A percentile compares a stretch with the other conserved stretches of the same genome.
Evolutionary conservation across 768 basidiomycete genomes (phyloP).

Genomic region (Boletus coccyginus): DNA sequence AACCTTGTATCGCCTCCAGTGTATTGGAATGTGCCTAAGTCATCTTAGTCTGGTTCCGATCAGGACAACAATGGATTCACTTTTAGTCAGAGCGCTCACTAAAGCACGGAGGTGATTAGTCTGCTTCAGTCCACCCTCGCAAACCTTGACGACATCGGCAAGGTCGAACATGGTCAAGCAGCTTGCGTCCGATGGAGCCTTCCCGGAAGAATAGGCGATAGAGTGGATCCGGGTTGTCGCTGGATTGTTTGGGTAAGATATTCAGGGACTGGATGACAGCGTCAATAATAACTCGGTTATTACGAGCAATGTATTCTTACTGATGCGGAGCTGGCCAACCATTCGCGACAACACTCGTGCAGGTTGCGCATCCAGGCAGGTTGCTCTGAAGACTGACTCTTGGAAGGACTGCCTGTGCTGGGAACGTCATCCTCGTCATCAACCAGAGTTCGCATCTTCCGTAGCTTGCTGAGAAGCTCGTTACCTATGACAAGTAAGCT

Average conservation of each 20-base stretch:
- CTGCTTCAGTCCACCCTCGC: conserved; percentile 74
- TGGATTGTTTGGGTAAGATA: conserved; percentile 58
- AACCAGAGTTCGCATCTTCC: conserved; percentile 87
- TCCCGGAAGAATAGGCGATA: conserved; percentile 89
- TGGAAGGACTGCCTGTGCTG: conserved; percentile 50
- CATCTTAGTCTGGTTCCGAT: conserved; percentile 9
- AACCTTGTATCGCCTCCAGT: conserved; percentile 91
- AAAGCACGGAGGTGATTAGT: conserved; percentile 47
- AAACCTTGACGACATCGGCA: conserved; percentile 76
- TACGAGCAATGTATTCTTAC: conserved; percentile 40
- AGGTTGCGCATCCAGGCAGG: conserved; percentile 95
- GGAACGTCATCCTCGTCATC: conserved; percentile 80
- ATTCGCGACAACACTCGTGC: conserved; percentile 77
- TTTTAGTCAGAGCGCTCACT: conserved; percentile 88
- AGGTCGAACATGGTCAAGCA: conserved; percentile 84
- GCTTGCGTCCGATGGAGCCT: conserved; percentile 70
- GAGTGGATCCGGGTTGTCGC: conserved; percentile 79
- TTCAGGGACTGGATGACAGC: conserved; percentile 40
- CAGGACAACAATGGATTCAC: conserved; percentile 37
- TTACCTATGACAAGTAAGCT: conserved; percentile 51
- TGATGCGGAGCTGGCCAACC: conserved; percentile 73
- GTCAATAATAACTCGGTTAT: conserved; percentile 4
- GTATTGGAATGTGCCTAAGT: conserved; percentile 79
- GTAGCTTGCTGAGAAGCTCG: conserved; percentile 77
- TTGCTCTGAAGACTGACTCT: conserved; percentile 66